Evolutionary conservation across 352 stramenopile genomes (phyloP).

Genomic region (Phytophthora crassamura): DNA sequence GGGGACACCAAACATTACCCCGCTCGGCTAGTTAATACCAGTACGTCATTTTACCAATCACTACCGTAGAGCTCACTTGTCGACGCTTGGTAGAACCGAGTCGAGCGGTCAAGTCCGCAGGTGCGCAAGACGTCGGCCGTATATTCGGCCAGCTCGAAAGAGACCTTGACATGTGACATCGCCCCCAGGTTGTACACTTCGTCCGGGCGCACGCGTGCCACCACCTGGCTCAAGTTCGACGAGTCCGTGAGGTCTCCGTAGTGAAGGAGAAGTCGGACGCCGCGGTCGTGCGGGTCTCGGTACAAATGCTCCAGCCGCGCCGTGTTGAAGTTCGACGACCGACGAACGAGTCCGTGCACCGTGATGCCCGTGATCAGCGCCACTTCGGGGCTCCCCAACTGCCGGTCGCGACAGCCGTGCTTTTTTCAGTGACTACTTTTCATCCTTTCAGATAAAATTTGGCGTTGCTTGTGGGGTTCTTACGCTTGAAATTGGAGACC

Average conservation of each 20-base stretch:
- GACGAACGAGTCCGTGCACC: constrained; percentile 96
- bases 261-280: constrained; percentile 97
- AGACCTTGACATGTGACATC: constrained; percentile 99
- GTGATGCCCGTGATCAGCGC: constrained; percentile 99
- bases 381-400: constrained; percentile 34
- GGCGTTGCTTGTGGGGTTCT: no score
- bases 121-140: constrained; percentile 98
- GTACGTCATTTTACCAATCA: no score
- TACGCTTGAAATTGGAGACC: no score
- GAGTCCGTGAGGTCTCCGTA: constrained; percentile 99
- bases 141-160: constrained; percentile 99
- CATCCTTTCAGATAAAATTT: no score
- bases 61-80: constrained; percentile 99
- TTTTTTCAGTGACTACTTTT: no score
- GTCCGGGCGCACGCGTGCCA: constrained; percentile 94
- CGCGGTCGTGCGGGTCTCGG: constrained; percentile 93
- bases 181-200: constrained; percentile 99
- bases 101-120: constrained; percentile 78
- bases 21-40: no score
- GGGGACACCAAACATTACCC: no score
- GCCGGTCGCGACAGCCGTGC: no score
- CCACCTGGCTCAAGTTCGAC: constrained; percentile 97
- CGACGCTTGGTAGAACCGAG: constrained; percentile 97
- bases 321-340: constrained; percentile 99
- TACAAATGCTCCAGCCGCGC: constrained; percentile 98